Percentiles rank a stretch among this genome's conserved stretches.
Evolutionary conservation across 1,139 yeast species (phyloP).

Genomic region (Ogataea hybrid): DNA sequence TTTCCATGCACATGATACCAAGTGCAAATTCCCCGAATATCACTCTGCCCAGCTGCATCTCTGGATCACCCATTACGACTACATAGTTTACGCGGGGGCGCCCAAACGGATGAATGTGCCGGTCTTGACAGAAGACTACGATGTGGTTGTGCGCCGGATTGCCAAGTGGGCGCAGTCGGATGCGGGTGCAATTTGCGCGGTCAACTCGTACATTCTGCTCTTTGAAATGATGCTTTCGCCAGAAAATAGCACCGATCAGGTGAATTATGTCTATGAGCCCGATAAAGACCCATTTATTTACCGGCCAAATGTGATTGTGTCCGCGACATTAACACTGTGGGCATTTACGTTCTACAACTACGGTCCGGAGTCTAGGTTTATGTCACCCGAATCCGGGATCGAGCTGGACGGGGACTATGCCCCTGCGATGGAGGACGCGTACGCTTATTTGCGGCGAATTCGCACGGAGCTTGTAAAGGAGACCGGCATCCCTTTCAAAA

Average conservation of each 20-base stretch:
- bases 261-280: conserved; percentile 41
- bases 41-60: conserved; percentile 70
- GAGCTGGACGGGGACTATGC: conserved; percentile 21
- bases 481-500: conserved; percentile 24
- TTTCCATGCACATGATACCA: conserved; percentile 28
- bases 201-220: conserved; percentile 56
- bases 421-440: conserved; percentile 38
- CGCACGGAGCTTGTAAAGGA: conserved; percentile 23
- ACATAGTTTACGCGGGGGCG: conserved; percentile 74
- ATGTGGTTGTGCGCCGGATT: conserved; percentile 48
- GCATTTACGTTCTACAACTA: conserved; percentile 48
- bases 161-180: conserved; percentile 45
- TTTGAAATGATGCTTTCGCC: conserved; percentile 53
- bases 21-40: conserved; percentile 55
- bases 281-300: conserved; percentile 48
- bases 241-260: conserved; percentile 33
- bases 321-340: conserved; percentile 57
- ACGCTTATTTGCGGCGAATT: conserved; percentile 38
- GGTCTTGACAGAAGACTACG: conserved; percentile 54
- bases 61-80: conserved; percentile 66
- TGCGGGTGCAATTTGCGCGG: conserved; percentile 43
- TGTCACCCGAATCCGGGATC: conserved; percentile 25
- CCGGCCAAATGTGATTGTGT: conserved; percentile 54
- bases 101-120: conserved; percentile 74
- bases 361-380: conserved; percentile 52